These are phyloP conservation scores for Scleroderma bovista DNA, from an alignment of 768 basidiomycete species.

Conservation along the genomic window DNA sequence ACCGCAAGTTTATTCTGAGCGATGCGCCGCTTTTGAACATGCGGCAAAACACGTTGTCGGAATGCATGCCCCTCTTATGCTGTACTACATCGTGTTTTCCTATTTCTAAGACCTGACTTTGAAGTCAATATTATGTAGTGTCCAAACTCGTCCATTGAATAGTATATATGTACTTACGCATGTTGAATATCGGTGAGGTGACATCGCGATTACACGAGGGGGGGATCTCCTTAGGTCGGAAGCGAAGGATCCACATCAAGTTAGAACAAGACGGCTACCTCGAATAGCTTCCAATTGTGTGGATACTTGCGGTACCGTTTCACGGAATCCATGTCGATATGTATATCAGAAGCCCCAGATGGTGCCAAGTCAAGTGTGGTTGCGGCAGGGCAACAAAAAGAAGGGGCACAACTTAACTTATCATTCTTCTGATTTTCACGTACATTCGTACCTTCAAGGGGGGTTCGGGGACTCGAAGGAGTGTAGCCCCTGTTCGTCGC, in stretches of 20 bases:
- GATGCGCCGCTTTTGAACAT: not conserved
- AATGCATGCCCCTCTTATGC: not conserved
- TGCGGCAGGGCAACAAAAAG: not conserved
- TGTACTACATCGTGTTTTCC: not conserved
- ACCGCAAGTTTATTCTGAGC: not conserved
- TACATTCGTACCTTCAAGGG: no score
- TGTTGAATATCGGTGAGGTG: conserved; percentile 1
- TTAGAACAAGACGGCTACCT: not conserved
- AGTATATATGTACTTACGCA: not conserved
- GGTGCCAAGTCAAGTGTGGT: not conserved
- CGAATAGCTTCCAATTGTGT: not conserved
- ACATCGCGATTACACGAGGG: not conserved
- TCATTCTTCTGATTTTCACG: no score
- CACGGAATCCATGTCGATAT: not conserved
- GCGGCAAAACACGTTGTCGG: not conserved
- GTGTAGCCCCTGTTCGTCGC: not conserved
- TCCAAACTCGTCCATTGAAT: not conserved
- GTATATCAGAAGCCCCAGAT: not conserved
- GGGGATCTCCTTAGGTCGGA: not conserved
- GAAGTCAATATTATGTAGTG: not conserved
- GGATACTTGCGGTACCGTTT: not conserved
- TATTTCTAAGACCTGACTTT: not conserved
- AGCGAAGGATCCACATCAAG: not conserved
- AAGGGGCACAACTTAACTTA: not conserved
- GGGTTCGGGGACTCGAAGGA: no score